These are phyloP conservation scores for Penicillium italicum DNA, from an alignment of 2,329 filamentous ascomycete genomes.

Conservation along the genomic window DNA sequence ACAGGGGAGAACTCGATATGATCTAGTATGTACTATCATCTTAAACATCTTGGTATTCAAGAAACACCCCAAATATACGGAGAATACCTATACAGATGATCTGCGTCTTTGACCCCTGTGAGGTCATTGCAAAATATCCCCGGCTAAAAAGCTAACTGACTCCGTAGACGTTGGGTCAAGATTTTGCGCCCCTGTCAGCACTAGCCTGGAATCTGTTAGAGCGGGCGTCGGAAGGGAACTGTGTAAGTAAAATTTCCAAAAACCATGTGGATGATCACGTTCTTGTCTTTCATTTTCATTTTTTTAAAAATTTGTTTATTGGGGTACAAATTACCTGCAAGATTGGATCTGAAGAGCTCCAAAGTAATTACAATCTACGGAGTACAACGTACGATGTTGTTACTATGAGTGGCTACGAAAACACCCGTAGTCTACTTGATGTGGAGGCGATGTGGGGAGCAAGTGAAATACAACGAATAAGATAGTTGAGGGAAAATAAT, in stretches of 20 bases:
- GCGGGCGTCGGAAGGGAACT: background rate
- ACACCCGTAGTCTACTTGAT: background rate
- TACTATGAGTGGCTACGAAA: background rate
- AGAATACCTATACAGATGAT: background rate
- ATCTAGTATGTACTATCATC: background rate
- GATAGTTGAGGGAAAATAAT: slow-evolving; percentile 4
- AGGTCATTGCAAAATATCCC: background rate
- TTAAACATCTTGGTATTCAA: background rate
- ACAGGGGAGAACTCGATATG: background rate
- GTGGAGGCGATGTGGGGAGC: slow-evolving; percentile 2
- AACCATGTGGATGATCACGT: background rate
- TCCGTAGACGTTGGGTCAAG: background rate
- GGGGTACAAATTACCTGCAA: background rate
- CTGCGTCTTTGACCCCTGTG: background rate
- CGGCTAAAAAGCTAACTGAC: background rate
- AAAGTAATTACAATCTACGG: no score
- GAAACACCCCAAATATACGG: background rate
- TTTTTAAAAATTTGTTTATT: background rate
- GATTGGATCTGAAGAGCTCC: no score
- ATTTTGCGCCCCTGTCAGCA: background rate
- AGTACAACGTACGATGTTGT: background rate
- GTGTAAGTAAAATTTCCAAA: background rate
- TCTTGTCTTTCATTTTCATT: background rate
- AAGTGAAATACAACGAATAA: slow-evolving; percentile 6
- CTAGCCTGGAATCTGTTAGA: background rate